Evolutionary conservation across 1,284 basidiomycete species (phyloP), one percentile per base, ranked within the genome.

Genomic region (Polyporus tsugae): DNA sequence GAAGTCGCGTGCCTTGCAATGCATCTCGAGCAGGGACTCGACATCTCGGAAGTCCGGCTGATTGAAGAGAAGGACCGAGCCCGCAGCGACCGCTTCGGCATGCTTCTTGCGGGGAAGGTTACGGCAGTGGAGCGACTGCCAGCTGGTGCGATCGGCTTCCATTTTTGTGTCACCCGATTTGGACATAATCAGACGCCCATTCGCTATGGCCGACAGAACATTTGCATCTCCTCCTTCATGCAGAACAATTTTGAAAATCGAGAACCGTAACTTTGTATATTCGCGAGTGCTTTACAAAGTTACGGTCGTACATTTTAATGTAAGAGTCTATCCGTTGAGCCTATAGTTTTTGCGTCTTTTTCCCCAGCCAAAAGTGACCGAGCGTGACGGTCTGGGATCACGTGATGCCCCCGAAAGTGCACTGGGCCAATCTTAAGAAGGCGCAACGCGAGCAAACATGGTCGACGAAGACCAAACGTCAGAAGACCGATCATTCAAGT

Each of bases 201-300:
- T 19, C 10, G 4, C 44, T 19, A n/a, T n/a, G 6, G 44, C 6
- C 44, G 44, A 46, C 44, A 46, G 44, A 46, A 46, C 44, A n/a
- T 46, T 13, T n/a, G 44, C 44, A 46, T 46, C 44, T 46, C 44
- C 44, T 46, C 44, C n/a, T 6, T 6, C 44, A 46, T n/a, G n/a
- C 19, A 19, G 6, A 5, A 7, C 19, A 46, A n/a, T n/a, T n/a
- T 46, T 5, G 10, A 46, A 46, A 46, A 46, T 46, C 44, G 15
- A 46, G n/a, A 46, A 46, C 44, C 44, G 44, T 46, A 46, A 46
- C 44, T 46, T 46, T 46, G 44, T 46, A 46, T 17, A 46, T 7
- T n/a, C 19, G 19, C 17, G 19, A 46, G 6, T 5, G 4, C 19
- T n/a, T 9, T 9, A 46, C 44, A 46, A 46, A 46, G 44, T 46